Evolutionary conservation across 345 rosid genomes (phyloP).

Genomic region (Citrus glauca): DNA sequence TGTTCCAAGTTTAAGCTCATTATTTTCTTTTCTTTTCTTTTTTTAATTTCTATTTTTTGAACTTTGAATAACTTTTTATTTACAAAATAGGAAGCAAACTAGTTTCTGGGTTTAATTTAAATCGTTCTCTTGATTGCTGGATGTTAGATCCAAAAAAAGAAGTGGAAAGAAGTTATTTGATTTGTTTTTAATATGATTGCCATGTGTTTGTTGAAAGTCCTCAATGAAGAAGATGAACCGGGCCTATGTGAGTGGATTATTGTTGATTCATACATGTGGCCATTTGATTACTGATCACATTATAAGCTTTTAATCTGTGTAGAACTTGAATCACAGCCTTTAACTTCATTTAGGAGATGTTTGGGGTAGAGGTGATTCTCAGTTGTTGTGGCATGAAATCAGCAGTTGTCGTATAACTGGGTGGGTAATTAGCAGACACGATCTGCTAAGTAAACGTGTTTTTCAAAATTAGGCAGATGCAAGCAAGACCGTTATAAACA

Average conservation of each 20-base stretch:
- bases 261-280: not conserved
- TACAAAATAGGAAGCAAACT: not conserved
- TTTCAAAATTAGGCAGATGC: not conserved
- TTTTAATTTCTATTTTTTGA: too few species aligned
- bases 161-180: rapidly evolving
- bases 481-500: not conserved
- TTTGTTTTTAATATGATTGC: not conserved
- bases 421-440: not conserved
- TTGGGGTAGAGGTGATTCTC: too few species aligned
- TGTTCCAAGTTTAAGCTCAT: not conserved
- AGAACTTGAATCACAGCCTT: not conserved
- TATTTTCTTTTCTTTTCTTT: not conserved
- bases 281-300: not conserved
- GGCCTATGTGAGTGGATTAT: not conserved
- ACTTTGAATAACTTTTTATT: not conserved
- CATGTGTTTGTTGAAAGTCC: constrained; percentile 8
- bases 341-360: not conserved
- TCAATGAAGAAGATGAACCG: not conserved
- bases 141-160: too few species aligned
- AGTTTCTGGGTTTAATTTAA: not conserved
- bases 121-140: not conserved
- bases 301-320: not conserved
- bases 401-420: not conserved
- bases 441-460: not conserved
- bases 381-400: too few species aligned